Conservation (phyloP, 495 filamentous ascomycete species). For the Aspergillus ellipticus region DNA sequence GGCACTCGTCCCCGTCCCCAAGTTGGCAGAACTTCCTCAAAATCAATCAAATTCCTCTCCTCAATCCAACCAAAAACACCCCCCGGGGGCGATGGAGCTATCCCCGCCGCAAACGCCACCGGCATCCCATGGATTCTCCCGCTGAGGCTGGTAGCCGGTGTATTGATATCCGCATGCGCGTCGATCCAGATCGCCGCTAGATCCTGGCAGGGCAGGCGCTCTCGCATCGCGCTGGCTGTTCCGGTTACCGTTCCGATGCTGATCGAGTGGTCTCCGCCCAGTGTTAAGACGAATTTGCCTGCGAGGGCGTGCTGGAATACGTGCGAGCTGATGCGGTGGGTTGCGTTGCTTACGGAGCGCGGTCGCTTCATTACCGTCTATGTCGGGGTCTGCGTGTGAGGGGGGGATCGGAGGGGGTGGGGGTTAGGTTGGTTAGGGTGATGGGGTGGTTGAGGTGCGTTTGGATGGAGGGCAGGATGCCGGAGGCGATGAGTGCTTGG, state of each 20-base stretch:
- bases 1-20: too few species aligned
- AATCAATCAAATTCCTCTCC: constrained; percentile 48
- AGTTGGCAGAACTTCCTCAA: too few species aligned
- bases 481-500: too few species aligned
- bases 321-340: too few species aligned
- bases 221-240: constrained; percentile 66
- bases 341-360: too few species aligned
- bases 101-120: constrained; percentile 72
- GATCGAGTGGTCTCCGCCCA: constrained; percentile 85
- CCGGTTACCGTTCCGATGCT: constrained; percentile 81
- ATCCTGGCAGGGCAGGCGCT: constrained; percentile 60
- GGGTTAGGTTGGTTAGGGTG: too few species aligned
- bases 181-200: constrained; percentile 88
- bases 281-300: constrained; percentile 81
- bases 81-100: constrained; percentile 50
- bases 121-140: constrained; percentile 93
- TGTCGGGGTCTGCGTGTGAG: too few species aligned
- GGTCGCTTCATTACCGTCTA: too few species aligned
- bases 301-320: too few species aligned
- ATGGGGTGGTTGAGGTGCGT: too few species aligned
- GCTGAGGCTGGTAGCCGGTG: constrained; percentile 72
- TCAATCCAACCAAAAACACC: constrained; percentile 74
- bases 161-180: constrained; percentile 90
- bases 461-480: too few species aligned
- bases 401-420: too few species aligned